Percentiles rank a stretch among this genome's conserved stretches.
These are phyloP conservation scores for Durusdinium trenchii DNA, from an alignment of 73 alveolate species.

Conservation along the genomic window DNA sequence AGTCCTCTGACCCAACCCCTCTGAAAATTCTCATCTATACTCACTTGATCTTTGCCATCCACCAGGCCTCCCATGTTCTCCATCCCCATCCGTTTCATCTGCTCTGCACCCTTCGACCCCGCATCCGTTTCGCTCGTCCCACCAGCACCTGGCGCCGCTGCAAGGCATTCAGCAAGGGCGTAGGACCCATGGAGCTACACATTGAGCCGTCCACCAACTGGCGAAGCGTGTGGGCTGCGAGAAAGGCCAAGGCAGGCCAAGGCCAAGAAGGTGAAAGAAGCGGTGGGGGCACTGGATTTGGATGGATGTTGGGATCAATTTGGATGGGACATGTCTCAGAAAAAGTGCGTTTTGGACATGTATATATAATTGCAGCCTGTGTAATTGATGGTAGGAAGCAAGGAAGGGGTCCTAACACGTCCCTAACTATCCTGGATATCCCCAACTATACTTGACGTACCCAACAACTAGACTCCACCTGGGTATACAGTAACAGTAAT, in stretches of 20 bases:
- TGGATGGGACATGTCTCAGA: not conserved
- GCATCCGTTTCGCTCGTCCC: not conserved
- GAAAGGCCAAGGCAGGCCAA: not conserved
- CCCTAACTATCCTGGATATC: no score
- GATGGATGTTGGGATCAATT: not conserved
- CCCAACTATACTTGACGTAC: no score
- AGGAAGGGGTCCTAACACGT: no score
- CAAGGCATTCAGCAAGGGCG: conserved; percentile 54
- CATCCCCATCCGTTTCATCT: not conserved
- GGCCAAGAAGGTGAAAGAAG: not conserved
- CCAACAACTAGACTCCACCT: no score
- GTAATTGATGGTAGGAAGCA: no score
- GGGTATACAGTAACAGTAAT: no score
- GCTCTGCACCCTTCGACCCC: not conserved
- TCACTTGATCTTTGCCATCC: not conserved
- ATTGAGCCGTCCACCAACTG: conserved; percentile 81
- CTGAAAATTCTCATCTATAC: no score
- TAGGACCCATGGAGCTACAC: conserved; percentile 56
- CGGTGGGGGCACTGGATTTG: not conserved
- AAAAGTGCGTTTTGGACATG: no score
- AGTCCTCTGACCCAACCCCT: no score
- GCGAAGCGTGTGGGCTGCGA: not conserved
- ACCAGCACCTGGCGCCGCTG: conserved; percentile 26
- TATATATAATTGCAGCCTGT: no score
- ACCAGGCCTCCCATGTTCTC: not conserved